These are phyloP conservation scores for Candida dubliniensis DNA, from an alignment of 1,139 yeast species.

Conservation along the genomic window DNA sequence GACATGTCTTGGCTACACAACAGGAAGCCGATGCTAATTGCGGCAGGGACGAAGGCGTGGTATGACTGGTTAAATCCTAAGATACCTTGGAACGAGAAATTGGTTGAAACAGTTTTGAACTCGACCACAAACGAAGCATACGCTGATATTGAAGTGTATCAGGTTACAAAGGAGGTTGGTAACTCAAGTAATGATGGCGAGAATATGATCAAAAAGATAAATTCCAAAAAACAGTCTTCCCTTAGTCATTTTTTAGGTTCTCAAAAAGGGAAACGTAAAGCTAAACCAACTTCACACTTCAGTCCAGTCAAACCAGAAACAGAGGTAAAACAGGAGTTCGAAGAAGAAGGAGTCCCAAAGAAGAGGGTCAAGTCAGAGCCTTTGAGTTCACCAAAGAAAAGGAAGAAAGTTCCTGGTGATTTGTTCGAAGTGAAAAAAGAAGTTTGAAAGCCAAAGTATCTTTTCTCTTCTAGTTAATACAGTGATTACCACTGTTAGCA, in stretches of 20 bases:
- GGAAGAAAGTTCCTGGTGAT: neutral
- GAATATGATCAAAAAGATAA: conserved; percentile 34
- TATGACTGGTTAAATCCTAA: conserved; percentile 60
- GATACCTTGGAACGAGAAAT: conserved; percentile 35
- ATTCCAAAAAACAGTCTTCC: conserved; percentile 22
- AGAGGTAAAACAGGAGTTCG: conserved; percentile 1
- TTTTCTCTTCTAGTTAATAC: too few relatives aligned
- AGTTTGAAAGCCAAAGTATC: too few relatives aligned
- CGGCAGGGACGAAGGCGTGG: conserved; percentile 58
- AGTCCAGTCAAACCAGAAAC: neutral
- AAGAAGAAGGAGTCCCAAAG: neutral
- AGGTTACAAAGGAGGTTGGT: conserved; percentile 67
- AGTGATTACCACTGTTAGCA: too few relatives aligned
- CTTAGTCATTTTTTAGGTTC: conserved; percentile 31
- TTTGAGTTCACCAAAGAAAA: neutral
- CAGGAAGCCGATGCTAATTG: conserved; percentile 73
- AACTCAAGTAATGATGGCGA: conserved; percentile 52
- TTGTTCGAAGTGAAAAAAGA: too few relatives aligned
- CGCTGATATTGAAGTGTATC: conserved; percentile 47
- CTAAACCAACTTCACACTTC: neutral
- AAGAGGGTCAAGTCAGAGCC: neutral
- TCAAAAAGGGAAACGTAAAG: conserved; percentile 7
- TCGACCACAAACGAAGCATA: conserved; percentile 41
- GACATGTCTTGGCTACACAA: conserved; percentile 68
- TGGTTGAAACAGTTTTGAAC: conserved; percentile 38